These are phyloP conservation scores for Teratosphaeria zuluensis DNA, from an alignment of 2,329 filamentous ascomycete genomes.

Conservation along the genomic window DNA sequence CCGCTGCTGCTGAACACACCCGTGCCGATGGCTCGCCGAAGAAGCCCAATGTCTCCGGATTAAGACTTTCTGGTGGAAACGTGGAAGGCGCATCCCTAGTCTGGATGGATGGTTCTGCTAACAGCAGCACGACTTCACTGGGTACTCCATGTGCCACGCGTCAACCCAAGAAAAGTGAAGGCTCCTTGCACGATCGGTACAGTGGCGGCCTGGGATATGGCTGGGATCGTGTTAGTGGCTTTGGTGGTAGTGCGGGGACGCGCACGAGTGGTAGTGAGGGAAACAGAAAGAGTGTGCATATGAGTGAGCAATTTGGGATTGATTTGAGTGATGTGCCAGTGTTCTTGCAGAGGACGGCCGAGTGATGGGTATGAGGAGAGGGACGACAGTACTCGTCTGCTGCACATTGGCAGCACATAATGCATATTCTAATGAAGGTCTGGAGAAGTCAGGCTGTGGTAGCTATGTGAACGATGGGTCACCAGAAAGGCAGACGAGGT, in stretches of 20 bases:
- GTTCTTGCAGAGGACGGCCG: slow-evolving; percentile 19
- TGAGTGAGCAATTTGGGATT: slow-evolving; percentile 25
- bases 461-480: neutral
- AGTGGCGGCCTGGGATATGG: slow-evolving; percentile 28
- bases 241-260: slow-evolving; percentile 29
- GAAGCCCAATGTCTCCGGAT: neutral
- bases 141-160: neutral
- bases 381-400: neutral
- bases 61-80: neutral
- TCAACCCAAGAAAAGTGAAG: slow-evolving; percentile 2
- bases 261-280: slow-evolving; percentile 15
- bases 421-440: neutral
- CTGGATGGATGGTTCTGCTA: neutral
- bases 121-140: slow-evolving; percentile 1
- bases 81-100: neutral
- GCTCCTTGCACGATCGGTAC: slow-evolving; percentile 22
- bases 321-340: slow-evolving; percentile 33
- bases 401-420: neutral
- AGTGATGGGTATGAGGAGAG: neutral
- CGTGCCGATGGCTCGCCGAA: slow-evolving; percentile 12
- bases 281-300: slow-evolving; percentile 25
- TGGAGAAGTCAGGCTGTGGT: neutral
- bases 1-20: slow-evolving; percentile 16
- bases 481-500: neutral
- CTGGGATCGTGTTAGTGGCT: slow-evolving; percentile 25